These are phyloP conservation scores for Beauveria rudraprayagi DNA, from an alignment of 2,329 filamentous ascomycete genomes.

Conservation along the genomic window DNA sequence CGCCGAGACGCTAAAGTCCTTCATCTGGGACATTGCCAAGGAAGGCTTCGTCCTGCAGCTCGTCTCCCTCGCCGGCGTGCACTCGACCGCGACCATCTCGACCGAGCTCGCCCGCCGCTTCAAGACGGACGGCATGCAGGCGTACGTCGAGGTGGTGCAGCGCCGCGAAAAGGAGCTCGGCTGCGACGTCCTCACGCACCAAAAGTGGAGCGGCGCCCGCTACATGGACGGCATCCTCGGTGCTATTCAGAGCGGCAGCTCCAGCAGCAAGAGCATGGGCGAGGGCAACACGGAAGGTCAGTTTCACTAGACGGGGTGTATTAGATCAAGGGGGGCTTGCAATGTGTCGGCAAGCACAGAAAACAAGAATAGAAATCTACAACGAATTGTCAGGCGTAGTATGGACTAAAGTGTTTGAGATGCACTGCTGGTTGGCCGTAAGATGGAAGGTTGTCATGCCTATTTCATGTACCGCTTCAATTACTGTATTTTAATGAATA, in stretches of 20 bases:
- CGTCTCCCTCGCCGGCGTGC: constrained; percentile 57
- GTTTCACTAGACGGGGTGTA: constrained; percentile 32
- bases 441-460: too few species aligned
- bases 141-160: constrained; percentile 93
- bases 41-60: constrained; percentile 71
- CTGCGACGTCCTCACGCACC: constrained; percentile 88
- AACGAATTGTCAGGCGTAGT: too few species aligned
- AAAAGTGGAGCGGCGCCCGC: constrained; percentile 66
- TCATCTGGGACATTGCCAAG: constrained; percentile 92
- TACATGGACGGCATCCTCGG: constrained; percentile 87
- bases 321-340: too few species aligned
- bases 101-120: constrained; percentile 74
- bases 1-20: constrained; percentile 72
- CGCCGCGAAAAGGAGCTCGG: constrained; percentile 81
- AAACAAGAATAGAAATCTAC: not conserved
- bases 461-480: too few species aligned
- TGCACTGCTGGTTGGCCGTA: too few species aligned
- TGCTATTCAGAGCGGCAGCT: constrained; percentile 85
- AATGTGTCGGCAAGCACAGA: not conserved
- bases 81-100: constrained; percentile 56
- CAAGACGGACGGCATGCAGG: constrained; percentile 89
- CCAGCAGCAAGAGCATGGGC: constrained; percentile 86
- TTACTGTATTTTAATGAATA: too few species aligned
- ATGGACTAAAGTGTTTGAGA: too few species aligned
- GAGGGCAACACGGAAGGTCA: constrained; percentile 83